These are phyloP conservation scores for Ichthyophthirius multifiliis DNA, from an alignment of 169 alveolate species.

Conservation along the genomic window DNA sequence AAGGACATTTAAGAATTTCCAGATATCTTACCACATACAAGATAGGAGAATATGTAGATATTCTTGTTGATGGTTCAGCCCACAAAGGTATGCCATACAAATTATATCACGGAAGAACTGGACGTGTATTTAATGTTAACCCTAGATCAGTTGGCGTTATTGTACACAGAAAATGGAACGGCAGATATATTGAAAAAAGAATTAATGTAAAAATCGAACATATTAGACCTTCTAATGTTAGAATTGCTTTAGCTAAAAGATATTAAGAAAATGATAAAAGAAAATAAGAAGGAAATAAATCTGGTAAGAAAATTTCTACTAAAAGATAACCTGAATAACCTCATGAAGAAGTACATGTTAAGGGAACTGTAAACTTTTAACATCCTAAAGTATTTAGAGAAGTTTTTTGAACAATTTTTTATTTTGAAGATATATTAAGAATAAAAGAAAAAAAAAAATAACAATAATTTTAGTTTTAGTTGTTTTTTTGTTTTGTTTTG, in stretches of 20 bases:
- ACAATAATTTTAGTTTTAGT: too few species aligned
- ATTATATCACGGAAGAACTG: slow-evolving; percentile 99
- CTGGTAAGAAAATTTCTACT: slow-evolving; percentile 78
- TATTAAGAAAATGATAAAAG: slow-evolving; percentile 90
- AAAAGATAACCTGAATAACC: slow-evolving; percentile 61
- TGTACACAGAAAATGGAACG: slow-evolving; percentile 96
- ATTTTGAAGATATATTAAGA: neutral
- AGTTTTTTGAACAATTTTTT: slow-evolving; percentile 37
- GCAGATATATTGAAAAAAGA: slow-evolving; percentile 95
- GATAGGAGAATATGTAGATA: slow-evolving; percentile 97
- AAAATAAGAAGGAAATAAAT: slow-evolving; percentile 91
- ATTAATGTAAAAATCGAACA: slow-evolving; percentile 98
- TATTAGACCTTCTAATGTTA: slow-evolving; percentile 94
- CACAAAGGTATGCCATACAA: slow-evolving; percentile 99
- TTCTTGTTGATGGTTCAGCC: slow-evolving; percentile 95
- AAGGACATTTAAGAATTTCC: slow-evolving; percentile 94
- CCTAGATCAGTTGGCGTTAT: slow-evolving; percentile 96
- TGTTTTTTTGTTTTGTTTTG: too few species aligned
- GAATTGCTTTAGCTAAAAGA: slow-evolving; percentile 95
- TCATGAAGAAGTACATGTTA: slow-evolving; percentile 38
- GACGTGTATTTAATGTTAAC: slow-evolving; percentile 96
- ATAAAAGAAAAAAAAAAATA: too few species aligned
- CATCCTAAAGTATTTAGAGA: slow-evolving; percentile 42
- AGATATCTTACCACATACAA: slow-evolving; percentile 91
- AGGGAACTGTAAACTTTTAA: slow-evolving; percentile 45